Base-by-base conservation (phyloP, 2,329 filamentous ascomycete species). In the Trichoderma lentiforme region DNA sequence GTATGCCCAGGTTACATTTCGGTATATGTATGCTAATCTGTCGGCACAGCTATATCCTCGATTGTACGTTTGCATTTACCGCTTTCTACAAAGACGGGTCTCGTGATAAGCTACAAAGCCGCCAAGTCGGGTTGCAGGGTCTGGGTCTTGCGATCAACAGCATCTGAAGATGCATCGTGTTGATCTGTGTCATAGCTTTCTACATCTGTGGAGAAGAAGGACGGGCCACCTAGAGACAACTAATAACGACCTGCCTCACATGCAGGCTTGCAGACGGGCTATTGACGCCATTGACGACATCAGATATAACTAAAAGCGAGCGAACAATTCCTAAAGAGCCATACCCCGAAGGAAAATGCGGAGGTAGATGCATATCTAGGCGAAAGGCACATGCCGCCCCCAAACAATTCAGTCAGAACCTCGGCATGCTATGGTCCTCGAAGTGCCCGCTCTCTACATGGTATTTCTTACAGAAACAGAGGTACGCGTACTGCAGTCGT, bases 221-320 rank as follows among this genome's bases (percentile, higher is more conserved):
- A 60, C 36, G 24, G 47, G n/a, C 47, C 43, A 65, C 26, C 34
- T 26, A 8, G 64, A 67, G 53, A 26, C 51, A 43, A 24, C 51
- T 24, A 67, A 43, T 43, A 58, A 58, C 64, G 51, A 57, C 34
- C 28, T 67, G 32, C 53, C 64, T 28, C n/a, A 58, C 26, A 43
- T 58, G 18, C 64, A 58, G 53, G 32, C 32, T 18, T 67, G 51
- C 53, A 67, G 26, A 32, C 11, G 26, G 12, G 39, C 26, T 57
- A 60, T 64, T 30, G n/a, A 64, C 68, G 58, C 60, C 68, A 56
- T 64, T 64, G 60, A 64, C 69, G 61, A 28, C 69, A 64, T 58
- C 51, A 43, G 24, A 26, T 58, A 30, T 30, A 58, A 67, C 51
- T 58, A 57, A 12, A 21, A 21, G 24, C 26, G 26, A 43, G 53